Base-by-base conservation (phyloP, 352 stramenopile species). In the Globisporangium viniferum region DNA sequence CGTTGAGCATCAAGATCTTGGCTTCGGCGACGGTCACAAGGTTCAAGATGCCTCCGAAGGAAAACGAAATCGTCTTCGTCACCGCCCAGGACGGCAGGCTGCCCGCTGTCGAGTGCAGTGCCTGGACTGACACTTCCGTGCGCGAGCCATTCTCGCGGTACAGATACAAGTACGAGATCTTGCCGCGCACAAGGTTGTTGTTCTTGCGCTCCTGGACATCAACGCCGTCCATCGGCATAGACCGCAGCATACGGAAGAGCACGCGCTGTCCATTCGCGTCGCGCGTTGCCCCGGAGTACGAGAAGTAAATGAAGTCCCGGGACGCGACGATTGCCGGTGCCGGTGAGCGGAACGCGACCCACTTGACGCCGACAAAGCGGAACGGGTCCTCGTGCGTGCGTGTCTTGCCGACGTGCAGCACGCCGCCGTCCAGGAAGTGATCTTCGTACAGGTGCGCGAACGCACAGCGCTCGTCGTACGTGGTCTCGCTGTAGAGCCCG, bases 291-390 rank as follows among this genome's bases (percentile, higher is more conserved):
- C 78, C 76, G 59, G 78, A 78, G 66, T 75, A 77, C 66, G 76
- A 72, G 41, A 82, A 77, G 60, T 75, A 86, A 12, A 86, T 63
- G 22, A 78, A 80, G 57, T 86, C 78, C 15, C 78, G 75, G 36
- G 75, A 77, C 3, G 73, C 60, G 22, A 83, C 68, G 58, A 86
- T n/a, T 44, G 66, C 58, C 0, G 78, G 73, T 22, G 73, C 69
- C 3, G 78, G 77, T 10, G 79, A 77, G 5, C 74, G 75, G 62
- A 84, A 77, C 39, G 73, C 73, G 55, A 76, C 69, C 72, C 77
- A 84, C 36, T 81, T 81, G 31, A 88, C 36, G 41, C 79, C 79
- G 1, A 85, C 77, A 55, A 82, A 88, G 27, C 69, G 73, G 44
- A 84, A 80, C 36, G 76, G 72, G 22, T 88, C 79, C 4, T 81